These are phyloP conservation scores for Fraxinus anomala DNA, from an alignment of 257 asterid genomes.

Conservation along the genomic window DNA sequence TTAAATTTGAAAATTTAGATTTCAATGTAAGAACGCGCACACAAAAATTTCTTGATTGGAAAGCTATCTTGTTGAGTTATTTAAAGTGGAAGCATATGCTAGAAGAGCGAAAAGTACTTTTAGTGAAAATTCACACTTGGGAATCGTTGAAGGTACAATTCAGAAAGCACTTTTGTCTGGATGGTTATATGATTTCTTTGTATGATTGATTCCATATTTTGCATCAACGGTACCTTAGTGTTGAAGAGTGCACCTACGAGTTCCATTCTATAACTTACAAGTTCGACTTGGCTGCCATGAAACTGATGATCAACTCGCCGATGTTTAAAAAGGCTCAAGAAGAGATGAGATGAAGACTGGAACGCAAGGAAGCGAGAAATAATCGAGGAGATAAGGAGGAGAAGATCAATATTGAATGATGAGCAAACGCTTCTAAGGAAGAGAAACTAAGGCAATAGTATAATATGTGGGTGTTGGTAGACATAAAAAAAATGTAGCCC, in stretches of 20 bases:
- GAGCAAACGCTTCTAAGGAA: neutral
- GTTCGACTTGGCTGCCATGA: neutral
- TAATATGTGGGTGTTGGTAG: neutral
- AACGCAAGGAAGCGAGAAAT: neutral
- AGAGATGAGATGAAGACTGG: neutral
- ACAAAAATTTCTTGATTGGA: neutral
- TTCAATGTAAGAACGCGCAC: neutral
- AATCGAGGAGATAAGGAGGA: neutral
- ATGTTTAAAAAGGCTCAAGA: neutral
- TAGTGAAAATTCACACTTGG: neutral
- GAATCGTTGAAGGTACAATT: neutral
- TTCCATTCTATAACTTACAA: neutral
- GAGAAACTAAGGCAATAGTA: neutral
- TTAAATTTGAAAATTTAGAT: neutral
- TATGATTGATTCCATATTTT: neutral
- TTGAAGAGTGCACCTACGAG: neutral
- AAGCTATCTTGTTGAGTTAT: neutral
- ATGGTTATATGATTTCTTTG: neutral
- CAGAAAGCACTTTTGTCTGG: neutral
- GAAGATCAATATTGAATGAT: neutral
- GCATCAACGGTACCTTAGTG: neutral
- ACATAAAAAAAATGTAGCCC: neutral
- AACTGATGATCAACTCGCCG: neutral
- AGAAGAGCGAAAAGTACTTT: neutral
- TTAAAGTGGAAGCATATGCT: neutral